phyloP scores from a whole-genome alignment of 805 yeast species.

The Candida patagonica region DNA sequence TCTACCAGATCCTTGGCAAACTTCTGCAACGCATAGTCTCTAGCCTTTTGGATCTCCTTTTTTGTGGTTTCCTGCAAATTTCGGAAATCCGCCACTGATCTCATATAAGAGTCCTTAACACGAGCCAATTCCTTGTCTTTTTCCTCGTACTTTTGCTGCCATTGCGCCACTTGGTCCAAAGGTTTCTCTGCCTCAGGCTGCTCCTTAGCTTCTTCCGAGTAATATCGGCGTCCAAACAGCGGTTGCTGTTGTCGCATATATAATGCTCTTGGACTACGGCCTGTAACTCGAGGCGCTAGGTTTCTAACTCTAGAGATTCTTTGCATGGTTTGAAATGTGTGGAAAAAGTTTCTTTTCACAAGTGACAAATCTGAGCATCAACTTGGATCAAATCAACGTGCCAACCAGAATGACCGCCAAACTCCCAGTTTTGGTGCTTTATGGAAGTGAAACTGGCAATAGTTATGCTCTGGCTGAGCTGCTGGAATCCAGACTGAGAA shows the following conservation, averaged over 20 bases:
- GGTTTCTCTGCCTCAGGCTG: not conserved
- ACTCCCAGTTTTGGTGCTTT: slow-evolving; percentile 48
- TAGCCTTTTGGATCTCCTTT: slow-evolving; percentile 77
- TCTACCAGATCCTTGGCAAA: slow-evolving; percentile 86
- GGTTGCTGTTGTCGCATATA: not conserved
- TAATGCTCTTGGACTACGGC: too few relatives aligned
- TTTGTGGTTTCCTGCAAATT: slow-evolving; percentile 85
- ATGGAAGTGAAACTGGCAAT: slow-evolving; percentile 91
- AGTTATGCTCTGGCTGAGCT: slow-evolving; percentile 75
- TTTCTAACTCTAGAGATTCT: too few relatives aligned
- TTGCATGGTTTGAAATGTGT: too few relatives aligned
- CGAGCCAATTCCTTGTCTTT: slow-evolving; percentile 61
- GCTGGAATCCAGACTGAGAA: slow-evolving; percentile 45
- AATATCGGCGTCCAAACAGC: slow-evolving; percentile 3
- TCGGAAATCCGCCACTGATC: slow-evolving; percentile 87
- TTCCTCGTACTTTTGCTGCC: slow-evolving; percentile 45
- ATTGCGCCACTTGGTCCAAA: slow-evolving; percentile 16
- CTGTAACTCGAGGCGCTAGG: too few relatives aligned
- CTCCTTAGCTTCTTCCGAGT: slow-evolving; percentile 8
- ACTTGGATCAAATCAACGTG: too few relatives aligned
- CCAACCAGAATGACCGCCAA: too few relatives aligned
- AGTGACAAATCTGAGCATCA: too few relatives aligned
- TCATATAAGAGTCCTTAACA: slow-evolving; percentile 70
- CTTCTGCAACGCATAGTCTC: slow-evolving; percentile 83
- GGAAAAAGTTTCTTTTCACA: too few relatives aligned